These are phyloP conservation scores for Chaetomium tenue DNA, from an alignment of 495 filamentous ascomycete genomes.

Conservation along the genomic window DNA sequence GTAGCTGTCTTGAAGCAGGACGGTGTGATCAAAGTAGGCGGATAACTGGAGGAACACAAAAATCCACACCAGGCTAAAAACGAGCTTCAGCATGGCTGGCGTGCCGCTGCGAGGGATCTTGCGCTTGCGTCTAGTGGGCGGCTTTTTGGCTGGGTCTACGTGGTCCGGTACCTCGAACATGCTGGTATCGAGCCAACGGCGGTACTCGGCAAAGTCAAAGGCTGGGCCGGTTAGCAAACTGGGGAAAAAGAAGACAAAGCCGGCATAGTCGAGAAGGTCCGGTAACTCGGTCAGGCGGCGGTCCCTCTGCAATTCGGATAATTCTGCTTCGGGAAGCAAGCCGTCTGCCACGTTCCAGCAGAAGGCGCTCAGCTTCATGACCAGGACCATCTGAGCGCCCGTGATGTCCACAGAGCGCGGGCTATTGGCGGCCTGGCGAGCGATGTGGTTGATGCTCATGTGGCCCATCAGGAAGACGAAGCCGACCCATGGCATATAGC, in stretches of 20 bases:
- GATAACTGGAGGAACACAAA: conserved; percentile 71
- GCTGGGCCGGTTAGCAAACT: conserved; percentile 81
- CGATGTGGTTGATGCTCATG: conserved; percentile 85
- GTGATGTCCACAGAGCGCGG: conserved; percentile 78
- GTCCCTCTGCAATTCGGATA: conserved; percentile 84
- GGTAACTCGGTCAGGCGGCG: conserved; percentile 73
- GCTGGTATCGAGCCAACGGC: conserved; percentile 84
- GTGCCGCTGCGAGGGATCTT: conserved; percentile 89
- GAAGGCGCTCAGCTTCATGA: conserved; percentile 97
- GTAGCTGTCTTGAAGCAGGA: conserved; percentile 59
- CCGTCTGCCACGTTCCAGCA: conserved; percentile 98
- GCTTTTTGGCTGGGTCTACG: conserved; percentile 73
- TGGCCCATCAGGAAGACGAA: conserved; percentile 95
- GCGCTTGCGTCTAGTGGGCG: conserved; percentile 84
- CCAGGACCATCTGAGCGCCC: conserved; percentile 94
- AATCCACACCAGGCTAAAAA: conserved; percentile 73
- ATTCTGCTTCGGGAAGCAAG: conserved; percentile 67
- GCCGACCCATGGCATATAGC: conserved; percentile 96
- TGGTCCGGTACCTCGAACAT: conserved; percentile 87
- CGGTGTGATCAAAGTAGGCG: conserved; percentile 58
- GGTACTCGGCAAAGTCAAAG: conserved; percentile 92
- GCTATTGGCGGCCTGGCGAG: conserved; percentile 67
- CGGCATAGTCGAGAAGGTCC: conserved; percentile 71
- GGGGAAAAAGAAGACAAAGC: conserved; percentile 94
- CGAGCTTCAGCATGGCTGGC: conserved; percentile 76